Conservation (phyloP, 805 yeast species). For the Ogataea populi-albae region DNA sequence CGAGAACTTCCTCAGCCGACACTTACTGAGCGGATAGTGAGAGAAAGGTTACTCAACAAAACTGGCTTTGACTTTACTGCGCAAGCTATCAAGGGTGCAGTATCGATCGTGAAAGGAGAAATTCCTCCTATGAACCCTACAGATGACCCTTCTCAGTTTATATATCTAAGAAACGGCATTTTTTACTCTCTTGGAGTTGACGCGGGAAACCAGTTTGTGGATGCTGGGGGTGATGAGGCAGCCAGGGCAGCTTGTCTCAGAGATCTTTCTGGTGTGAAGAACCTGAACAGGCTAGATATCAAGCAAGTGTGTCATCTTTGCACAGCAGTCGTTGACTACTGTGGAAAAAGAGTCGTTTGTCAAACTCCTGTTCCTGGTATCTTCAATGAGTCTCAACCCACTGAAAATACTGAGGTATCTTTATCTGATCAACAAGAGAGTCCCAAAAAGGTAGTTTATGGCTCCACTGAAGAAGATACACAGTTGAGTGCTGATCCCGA, state of each 20-base stretch:
- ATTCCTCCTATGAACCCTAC: constrained; percentile 77
- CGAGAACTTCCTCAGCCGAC: constrained; percentile 62
- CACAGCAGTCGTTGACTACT: constrained; percentile 85
- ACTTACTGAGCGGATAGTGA: constrained; percentile 59
- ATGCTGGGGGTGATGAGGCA: constrained; percentile 79
- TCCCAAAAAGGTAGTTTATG: constrained; percentile 62
- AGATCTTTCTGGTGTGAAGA: constrained; percentile 71
- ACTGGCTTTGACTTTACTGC: constrained; percentile 72
- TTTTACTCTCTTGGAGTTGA: constrained; percentile 81
- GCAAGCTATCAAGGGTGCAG: constrained; percentile 76
- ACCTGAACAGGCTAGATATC: constrained; percentile 63
- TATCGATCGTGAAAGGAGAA: constrained; percentile 71
- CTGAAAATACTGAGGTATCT: constrained; percentile 39
- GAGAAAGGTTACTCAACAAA: constrained; percentile 74
- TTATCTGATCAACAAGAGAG: constrained; percentile 28
- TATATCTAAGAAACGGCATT: constrained; percentile 77
- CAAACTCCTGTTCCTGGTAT: constrained; percentile 97
- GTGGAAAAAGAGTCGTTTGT: constrained; percentile 84
- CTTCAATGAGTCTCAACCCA: constrained; percentile 45
- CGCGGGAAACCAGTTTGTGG: constrained; percentile 59
- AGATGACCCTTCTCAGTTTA: constrained; percentile 58
- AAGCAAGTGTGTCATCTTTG: constrained; percentile 66
- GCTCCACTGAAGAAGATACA: constrained; percentile 61
- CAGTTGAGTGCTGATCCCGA: constrained; percentile 47
- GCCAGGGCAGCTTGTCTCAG: constrained; percentile 76